A percentile compares a stretch with the other conserved stretches of the same genome.
phyloP scores from a whole-genome alignment of 2,329 filamentous ascomycete genomes.

The Alternaria novae-zelandiae region DNA sequence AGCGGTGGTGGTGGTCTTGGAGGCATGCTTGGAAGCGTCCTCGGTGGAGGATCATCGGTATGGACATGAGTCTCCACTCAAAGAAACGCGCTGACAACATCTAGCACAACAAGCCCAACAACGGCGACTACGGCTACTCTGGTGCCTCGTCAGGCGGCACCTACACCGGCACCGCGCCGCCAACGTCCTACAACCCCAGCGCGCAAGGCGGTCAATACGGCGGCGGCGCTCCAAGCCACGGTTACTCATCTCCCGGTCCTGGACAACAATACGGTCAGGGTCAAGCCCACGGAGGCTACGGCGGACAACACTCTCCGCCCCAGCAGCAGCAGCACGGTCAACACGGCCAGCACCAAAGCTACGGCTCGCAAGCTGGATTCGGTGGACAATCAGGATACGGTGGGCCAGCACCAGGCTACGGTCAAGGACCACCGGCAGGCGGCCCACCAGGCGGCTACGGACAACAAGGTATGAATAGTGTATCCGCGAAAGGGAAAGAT shows the following conservation, averaged over 20 bases:
- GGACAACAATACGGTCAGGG: conserved; percentile 26
- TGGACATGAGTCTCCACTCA: conserved; percentile 9
- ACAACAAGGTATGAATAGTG: conserved; percentile 24
- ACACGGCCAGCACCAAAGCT: conserved; percentile 11
- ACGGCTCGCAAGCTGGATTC: conserved; percentile 33
- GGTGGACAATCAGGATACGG: conserved; percentile 31
- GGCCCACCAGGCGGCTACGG: conserved; percentile 29
- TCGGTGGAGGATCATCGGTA: conserved; percentile 45
- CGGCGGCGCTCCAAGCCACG: conserved; percentile 29
- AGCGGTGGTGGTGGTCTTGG: conserved; percentile 28
- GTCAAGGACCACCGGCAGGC: conserved; percentile 10
- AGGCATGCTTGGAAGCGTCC: conserved; percentile 41
- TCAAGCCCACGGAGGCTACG: conserved; percentile 19
- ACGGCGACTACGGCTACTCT: conserved; percentile 64
- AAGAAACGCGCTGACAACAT: conserved; percentile 5
- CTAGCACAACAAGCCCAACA: conserved; percentile 45
- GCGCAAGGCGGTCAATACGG: conserved; percentile 30
- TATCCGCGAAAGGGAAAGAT: neutral
- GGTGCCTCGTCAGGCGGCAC: conserved; percentile 57
- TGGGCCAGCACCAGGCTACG: conserved; percentile 6
- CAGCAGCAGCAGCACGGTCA: conserved; percentile 8
- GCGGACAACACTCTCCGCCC: conserved; percentile 15
- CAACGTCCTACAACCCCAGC: conserved; percentile 63
- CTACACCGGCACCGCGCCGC: conserved; percentile 69
- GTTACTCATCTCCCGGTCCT: conserved; percentile 25